Conservation (phyloP, 371 early-diverging fungal genomes). For the Umbelopsis sp. region DNA sequence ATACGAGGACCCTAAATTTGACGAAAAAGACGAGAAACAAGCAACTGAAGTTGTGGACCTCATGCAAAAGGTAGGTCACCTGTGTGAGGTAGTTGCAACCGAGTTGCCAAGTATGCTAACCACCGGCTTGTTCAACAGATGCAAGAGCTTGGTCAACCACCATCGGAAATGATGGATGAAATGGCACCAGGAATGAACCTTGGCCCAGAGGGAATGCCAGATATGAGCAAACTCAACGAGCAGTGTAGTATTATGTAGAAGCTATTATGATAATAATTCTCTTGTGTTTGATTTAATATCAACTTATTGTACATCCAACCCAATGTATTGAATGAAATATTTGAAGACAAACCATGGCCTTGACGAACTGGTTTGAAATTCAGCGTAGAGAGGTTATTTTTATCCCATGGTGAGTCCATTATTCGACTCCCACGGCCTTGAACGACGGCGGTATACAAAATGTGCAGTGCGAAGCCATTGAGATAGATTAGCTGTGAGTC, state of each 20-base stretch:
- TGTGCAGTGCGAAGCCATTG: too few relatives aligned
- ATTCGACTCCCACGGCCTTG: too few relatives aligned
- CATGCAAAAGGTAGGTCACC: constrained; percentile 77
- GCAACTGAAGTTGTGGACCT: constrained; percentile 77
- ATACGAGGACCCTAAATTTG: constrained; percentile 71
- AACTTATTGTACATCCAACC: not conserved
- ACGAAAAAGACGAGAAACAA: constrained; percentile 67
- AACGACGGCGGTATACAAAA: too few relatives aligned
- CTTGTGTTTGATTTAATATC: constrained; percentile 5
- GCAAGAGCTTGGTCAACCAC: constrained; percentile 96
- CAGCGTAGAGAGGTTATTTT: too few relatives aligned
- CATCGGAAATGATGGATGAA: constrained; percentile 83
- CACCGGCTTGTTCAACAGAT: constrained; percentile 53
- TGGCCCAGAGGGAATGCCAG: constrained; percentile 75
- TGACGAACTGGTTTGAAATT: too few relatives aligned
- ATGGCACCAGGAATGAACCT: constrained; percentile 89
- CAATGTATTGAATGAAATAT: too few relatives aligned
- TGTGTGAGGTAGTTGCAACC: too few relatives aligned
- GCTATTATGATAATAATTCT: not conserved
- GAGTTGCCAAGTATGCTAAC: not conserved
- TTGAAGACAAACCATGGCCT: too few relatives aligned
- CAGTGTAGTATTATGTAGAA: constrained; percentile 57
- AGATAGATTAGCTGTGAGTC: too few relatives aligned
- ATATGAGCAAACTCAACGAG: constrained; percentile 58
- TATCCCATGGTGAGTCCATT: too few relatives aligned